Evolutionary conservation across 176 grass and related monocot species (phyloP), one percentile per base, ranked within the genome.

Genomic region (Oryza glumipatula): DNA sequence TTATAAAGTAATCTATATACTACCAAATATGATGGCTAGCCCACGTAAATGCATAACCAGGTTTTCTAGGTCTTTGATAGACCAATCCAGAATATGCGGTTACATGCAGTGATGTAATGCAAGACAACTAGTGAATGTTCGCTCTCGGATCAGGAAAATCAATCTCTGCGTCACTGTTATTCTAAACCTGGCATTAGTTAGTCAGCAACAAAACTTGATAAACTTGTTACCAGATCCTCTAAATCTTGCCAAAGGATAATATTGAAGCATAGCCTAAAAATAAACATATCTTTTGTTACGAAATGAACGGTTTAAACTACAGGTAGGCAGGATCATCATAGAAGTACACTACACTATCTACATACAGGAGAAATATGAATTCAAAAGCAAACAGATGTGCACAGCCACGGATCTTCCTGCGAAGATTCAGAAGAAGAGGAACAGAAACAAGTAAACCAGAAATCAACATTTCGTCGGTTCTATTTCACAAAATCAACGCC

Each of bases 31-130:
- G 15, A 85, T 70, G 41, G 64, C 22, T 72, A n/a, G 23, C 39
- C 16, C 30, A 32, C 6, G 11, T 3, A 80, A 80, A 49, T 15
- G 48, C 30, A 15, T 21, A 32, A 2, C 33, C n/a, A 49, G 48
- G 74, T 45, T 28, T 56, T 81, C 9, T 33, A 28, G 12, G 9
- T 24, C 9, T 43, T 14, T 11, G 2, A 11, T 41, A 70, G 69
- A 9, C 65, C 16, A 80, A 19, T 38, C 9, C 4, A 1, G 3
- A 26, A 52, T 10, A 74, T n/a, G 2, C 11, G 44, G 38, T 74
- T 45, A 9, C 32, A 75, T 67, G 84, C 70, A 80, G 49, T 15
- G 66, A 80, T 3, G 9, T 56, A 49, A 67, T 41, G 69, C 16
- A 54, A 71, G 70, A 73, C 35, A 86, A 74, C 23, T 8, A 58